Base-by-base conservation (phyloP, 225 moss, liverwort and hornwort genomes). In the Marchantia paleacea region DNA sequence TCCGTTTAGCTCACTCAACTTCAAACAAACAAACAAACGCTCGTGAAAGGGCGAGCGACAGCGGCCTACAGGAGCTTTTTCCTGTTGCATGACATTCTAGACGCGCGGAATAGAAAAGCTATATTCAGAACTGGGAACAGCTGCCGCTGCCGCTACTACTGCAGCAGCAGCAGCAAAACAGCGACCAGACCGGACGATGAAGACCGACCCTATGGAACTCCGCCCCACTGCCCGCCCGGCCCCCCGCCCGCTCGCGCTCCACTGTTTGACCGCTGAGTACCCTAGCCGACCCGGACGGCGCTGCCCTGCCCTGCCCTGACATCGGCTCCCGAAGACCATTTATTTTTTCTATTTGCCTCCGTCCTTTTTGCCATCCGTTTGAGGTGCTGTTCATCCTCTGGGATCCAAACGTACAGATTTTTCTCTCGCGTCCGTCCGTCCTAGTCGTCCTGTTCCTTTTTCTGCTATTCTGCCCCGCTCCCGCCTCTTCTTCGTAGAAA, bases 261-360 rank as follows among this genome's bases (percentile, higher is more conserved):
- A 65, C 26, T 65, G 65, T 65, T 65, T 65, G 65, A 65, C 65
- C 65, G 25, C 65, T 24, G 3, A 22, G 65, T 7, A 24, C 65
- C 16, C 58, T 3, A 65, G 65, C 65, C 65, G 25, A 57, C 65
- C 65, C 22, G 65, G 65, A 65, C 65, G 65, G 65, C 65, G 65
- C 65, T 65, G 65, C 65, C 18, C 16, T 22, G 16, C 61, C 10
- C 61, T 25, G 24, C 63, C n/a, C 24, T 24, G 25, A 39, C 39
- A 39, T 39, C 3, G 39, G 39, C 39, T 39, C 39, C 39, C 39
- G 39, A 39, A 39, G 39, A 39, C 39, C 39, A 39, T 39, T 39
- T 24, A 24, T 65, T 24, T 24, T 63, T n/a, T 63, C 63, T n/a
- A 20, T 63, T 24, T 26, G 22, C 3, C 7, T 24, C 65, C n/a